These are phyloP conservation scores for Brasenia schreberi DNA, from an alignment of 164 flowering plant genomes.

Conservation along the genomic window DNA sequence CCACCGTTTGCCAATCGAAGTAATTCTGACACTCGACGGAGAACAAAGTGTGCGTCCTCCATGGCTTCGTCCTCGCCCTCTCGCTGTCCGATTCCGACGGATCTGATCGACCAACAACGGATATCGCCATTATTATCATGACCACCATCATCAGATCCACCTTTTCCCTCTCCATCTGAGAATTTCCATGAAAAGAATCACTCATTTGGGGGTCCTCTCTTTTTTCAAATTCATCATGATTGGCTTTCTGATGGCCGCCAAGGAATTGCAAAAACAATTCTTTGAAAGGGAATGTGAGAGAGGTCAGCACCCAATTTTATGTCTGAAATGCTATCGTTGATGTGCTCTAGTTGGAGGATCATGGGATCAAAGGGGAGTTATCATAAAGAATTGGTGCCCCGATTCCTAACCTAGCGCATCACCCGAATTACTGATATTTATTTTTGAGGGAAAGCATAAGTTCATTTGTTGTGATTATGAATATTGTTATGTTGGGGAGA, in stretches of 20 bases:
- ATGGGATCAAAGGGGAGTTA: neutral
- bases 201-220: neutral
- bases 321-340: too few relatives aligned
- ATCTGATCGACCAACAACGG: neutral
- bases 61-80: neutral
- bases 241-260: too few relatives aligned
- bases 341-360: neutral
- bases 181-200: neutral
- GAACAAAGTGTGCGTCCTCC: conserved; percentile 90
- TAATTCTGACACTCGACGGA: conserved; percentile 94
- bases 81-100: neutral
- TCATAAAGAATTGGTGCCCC: too few relatives aligned
- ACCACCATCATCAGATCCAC: neutral
- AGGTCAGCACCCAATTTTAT: neutral
- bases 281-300: too few relatives aligned
- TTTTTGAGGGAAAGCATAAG: too few relatives aligned
- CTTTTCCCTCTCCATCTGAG: neutral
- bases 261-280: too few relatives aligned
- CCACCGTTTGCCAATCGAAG: conserved; percentile 99
- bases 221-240: neutral
- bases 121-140: neutral
- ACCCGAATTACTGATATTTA: too few relatives aligned
- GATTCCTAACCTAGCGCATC: too few relatives aligned
- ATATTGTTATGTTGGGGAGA: too few relatives aligned
- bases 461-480: too few relatives aligned